Base-by-base conservation (phyloP, 208 protist species). In the Trypanosoma theileri region DNA sequence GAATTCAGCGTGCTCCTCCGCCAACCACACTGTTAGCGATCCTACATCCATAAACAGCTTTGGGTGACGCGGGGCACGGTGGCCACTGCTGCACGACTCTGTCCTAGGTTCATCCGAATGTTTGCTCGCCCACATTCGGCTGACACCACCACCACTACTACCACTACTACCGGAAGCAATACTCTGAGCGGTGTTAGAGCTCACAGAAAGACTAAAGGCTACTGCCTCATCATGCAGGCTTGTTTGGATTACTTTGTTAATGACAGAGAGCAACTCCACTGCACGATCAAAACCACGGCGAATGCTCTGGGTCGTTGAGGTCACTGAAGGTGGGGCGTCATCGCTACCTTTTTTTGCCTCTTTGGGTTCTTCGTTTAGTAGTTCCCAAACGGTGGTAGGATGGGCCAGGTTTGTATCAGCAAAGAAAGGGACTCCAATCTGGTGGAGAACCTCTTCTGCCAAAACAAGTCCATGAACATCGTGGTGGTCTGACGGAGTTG, bases 381-480 rank as follows among this genome's bases (percentile, higher is more conserved):
- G n/a, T 67, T 88, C 82, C 78, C 82, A 84, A 16, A 84, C 68
- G 3, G 75, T 84, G 17, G 54, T 62, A 19, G 82, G 65, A 8
- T 50, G 40, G 28, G 24, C 51, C 59, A 81, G 73, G 51, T 78
- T 84, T 56, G 75, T 71, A 78, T 89, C 84, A 31, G 84, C 84
- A 44, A 89, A 80, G 63, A 89, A 89, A 12, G 84, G 84, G 13
- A 89, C 53, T 45, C 70, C 68, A 22, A 86, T 57, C 50, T 79
- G 66, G 48, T 89, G 80, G 28, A 89, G 59, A 28, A 85, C 52
- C 41, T 76, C 78, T 65, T 89, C 80, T 6, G 80, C 69, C 41
- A 85, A 67, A 61, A 77, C 22, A 57, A 89, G 77, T 12, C 68
- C 65, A 45, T 75, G 66, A 0, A 16, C 21, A 46, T 71, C 66